Evolutionary conservation across 108 stramenopile genomes (phyloP).

Genomic region (Mayamaea pseudoterrestris): DNA sequence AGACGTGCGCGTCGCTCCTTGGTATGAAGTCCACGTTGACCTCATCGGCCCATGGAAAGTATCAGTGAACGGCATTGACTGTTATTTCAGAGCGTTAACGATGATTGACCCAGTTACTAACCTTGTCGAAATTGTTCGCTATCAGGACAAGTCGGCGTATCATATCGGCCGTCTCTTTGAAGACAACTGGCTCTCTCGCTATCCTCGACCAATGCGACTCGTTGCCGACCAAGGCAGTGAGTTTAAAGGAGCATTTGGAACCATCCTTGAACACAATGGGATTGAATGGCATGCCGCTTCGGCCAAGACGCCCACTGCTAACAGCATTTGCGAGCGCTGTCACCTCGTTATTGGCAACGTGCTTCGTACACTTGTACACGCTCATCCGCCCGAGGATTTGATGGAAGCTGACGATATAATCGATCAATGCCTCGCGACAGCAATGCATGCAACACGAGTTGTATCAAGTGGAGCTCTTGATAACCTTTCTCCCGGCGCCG

Average conservation of each 20-base stretch:
- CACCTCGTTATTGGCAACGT: slow-evolving; percentile 22
- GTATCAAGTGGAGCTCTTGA: slow-evolving; percentile 5
- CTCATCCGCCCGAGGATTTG: slow-evolving; percentile 8
- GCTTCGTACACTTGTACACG: slow-evolving; percentile 10
- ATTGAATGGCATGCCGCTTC: slow-evolving; percentile 19
- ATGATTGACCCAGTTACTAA: slow-evolving; percentile 16
- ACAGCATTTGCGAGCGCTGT: slow-evolving; percentile 27
- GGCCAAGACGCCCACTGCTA: slow-evolving; percentile 24
- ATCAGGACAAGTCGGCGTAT: slow-evolving; percentile 8
- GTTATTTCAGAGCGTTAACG: slow-evolving; percentile 16
- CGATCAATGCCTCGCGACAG: slow-evolving; percentile 17
- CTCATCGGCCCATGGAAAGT: slow-evolving; percentile 34
- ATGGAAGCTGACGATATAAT: too few species aligned
- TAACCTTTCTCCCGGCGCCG: slow-evolving; percentile 19
- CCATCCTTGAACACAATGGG: slow-evolving; percentile 8
- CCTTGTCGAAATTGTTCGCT: slow-evolving; percentile 8
- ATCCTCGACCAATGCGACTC: slow-evolving; percentile 17
- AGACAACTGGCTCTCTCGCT: slow-evolving; percentile 27
- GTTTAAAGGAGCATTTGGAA: slow-evolving; percentile 29
- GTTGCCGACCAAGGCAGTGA: slow-evolving; percentile 26
- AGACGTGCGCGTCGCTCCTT: slow-evolving; percentile 6
- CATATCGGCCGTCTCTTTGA: slow-evolving; percentile 20
- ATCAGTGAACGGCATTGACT: slow-evolving; percentile 1
- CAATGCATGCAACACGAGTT: slow-evolving; percentile 16
- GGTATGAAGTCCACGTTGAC: slow-evolving; percentile 20